Evolutionary conservation across 306 rosid genomes (phyloP), one percentile per base, ranked within the genome.

Genomic region (Benincasa hispida): DNA sequence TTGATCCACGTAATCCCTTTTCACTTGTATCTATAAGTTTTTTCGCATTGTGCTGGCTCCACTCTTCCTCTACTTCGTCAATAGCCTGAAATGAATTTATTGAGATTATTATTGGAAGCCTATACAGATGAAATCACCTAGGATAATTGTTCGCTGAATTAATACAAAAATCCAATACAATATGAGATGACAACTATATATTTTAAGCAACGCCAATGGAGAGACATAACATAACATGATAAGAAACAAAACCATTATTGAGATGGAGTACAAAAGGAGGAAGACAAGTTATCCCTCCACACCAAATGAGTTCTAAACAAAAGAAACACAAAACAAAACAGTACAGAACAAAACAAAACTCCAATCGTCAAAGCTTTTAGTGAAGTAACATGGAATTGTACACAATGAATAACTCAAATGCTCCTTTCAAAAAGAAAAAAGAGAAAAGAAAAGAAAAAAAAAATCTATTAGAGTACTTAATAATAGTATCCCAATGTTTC

Each of bases 31-130:
- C 96, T 2, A 93, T 91, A 3, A 93, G 96, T 75, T 83, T 91
- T 79, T 93, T 93, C 0, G 97, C 96, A 41, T 91, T 87, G 80
- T 91, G 98, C 78, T 91, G 98, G 82, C 96, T 91, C 98, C 96
- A 93, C 75, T 90, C 96, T 66, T 89, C 92, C 81, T 90, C 94
- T 14, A 96, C 98, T 85, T 93, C 98, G 77, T 90, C 96, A 79
- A 93, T 93, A 34, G 92, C 98, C 98, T 91, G 82, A 68, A 60
- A 74, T 62, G 51, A 76, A 79, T 56, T 62, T 72, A 73, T 35
- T n/a, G 10, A 69, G 24, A 70, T 25, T 47, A 45, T 45, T 47
- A 24, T 47, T 1, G 22, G 58, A 2, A 70, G 41, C 39, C 25
- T 15, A 17, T 45, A 68, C 8, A 13, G 22, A 42, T 14, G 10